These are phyloP conservation scores for Lecanicillium sp. DNA, from an alignment of 2,329 filamentous ascomycete species.

Conservation along the genomic window DNA sequence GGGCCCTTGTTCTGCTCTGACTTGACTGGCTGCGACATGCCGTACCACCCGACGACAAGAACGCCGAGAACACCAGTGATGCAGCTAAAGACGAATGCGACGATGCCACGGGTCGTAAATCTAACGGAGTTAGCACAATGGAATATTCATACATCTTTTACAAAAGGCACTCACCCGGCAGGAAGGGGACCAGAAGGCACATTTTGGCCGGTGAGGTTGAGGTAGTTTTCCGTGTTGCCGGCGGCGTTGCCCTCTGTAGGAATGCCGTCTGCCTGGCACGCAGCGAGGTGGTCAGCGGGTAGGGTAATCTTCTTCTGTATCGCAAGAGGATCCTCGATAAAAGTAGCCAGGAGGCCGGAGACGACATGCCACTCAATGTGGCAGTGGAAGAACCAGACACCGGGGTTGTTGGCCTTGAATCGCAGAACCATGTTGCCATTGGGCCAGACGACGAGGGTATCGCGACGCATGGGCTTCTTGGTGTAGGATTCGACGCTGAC, in stretches of 20 bases:
- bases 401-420: conserved; percentile 62
- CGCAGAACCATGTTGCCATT: conserved; percentile 61
- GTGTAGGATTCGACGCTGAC: conserved; percentile 40
- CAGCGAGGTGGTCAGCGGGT: conserved; percentile 49
- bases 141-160: not conserved
- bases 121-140: conserved; percentile 17
- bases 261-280: conserved; percentile 45
- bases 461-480: conserved; percentile 54
- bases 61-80: conserved; percentile 63
- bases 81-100: conserved; percentile 67
- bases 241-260: conserved; percentile 64
- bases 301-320: conserved; percentile 55
- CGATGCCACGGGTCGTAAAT: conserved; percentile 63
- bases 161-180: conserved; percentile 41
- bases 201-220: conserved; percentile 58
- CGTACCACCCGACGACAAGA: conserved; percentile 59
- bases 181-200: conserved; percentile 48
- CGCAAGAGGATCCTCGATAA: conserved; percentile 55
- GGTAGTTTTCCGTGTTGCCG: conserved; percentile 55
- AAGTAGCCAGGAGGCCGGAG: conserved; percentile 57
- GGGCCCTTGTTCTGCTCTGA: not conserved
- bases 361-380: conserved; percentile 65
- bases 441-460: conserved; percentile 58
- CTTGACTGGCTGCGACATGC: conserved; percentile 27
- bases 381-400: conserved; percentile 57